Base-by-base conservation (phyloP, 2,329 filamentous ascomycete genomes). In the Waltergamsia citrina region DNA sequence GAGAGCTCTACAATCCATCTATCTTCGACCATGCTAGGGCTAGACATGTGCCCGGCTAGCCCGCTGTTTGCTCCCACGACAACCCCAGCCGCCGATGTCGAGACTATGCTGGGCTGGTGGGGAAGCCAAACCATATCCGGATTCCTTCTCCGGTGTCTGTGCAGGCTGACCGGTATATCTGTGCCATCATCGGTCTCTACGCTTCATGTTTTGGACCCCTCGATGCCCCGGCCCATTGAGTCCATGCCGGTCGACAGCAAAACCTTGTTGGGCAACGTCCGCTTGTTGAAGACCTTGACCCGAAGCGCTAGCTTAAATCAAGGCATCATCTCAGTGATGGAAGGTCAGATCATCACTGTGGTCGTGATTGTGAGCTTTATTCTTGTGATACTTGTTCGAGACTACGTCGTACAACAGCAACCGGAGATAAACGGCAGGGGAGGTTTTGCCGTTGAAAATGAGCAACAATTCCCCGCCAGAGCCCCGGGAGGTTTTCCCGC, bases 341-440 rank as follows among this genome's bases (percentile, higher is more conserved):
- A 98, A 60, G 92, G 92, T 4, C 88, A 94, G 51, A 74, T 96
- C 31, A 94, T 98, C 45, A 98, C 90, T 1, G 63, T 95, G 6
- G 63, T 93, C 9, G 85, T 96, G 33, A 90, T 98, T 7, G 72
- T 94, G 29, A 87, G 82, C 38, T 98, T 96, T 56, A 95, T 98
- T 38, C 64, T 98, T n/a, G 79, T 98, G 27, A 98, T 98, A 45
- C 62, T 98, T 4, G 95, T 98, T 30, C 70, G 93, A 30, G 92
- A 98, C 60, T 98, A 94, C 72, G 92, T 98, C 33, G 87, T 98
- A 8, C 92, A 98, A 54, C 92, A 98, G 54, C 92, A 98, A 52
- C 92, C 90, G 5, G 81, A 88, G 43, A 81, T 92, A 45, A 93
- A 94, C 48, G 80, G 92, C 65, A 81, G 78, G 1, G 80, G 71